These are phyloP conservation scores for Dissoconium aciculare DNA, from an alignment of 2,329 filamentous ascomycete species.

Conservation along the genomic window DNA sequence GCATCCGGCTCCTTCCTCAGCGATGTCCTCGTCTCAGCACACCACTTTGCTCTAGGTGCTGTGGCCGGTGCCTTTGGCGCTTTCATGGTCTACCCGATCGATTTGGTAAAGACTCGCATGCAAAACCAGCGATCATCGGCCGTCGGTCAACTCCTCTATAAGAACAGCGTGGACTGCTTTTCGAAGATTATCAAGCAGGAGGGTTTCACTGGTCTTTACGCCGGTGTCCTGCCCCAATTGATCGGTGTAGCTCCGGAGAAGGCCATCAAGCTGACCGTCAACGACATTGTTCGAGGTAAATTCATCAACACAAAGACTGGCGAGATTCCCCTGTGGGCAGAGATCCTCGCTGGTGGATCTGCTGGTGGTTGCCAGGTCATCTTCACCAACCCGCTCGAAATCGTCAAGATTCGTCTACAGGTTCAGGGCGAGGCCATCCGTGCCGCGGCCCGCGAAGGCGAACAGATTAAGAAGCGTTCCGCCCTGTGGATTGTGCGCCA, in stretches of 20 bases:
- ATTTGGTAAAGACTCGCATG: constrained; percentile 95
- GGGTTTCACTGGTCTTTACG: constrained; percentile 78
- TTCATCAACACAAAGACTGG: constrained; percentile 61
- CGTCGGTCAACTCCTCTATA: constrained; percentile 80
- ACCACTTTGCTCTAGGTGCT: constrained; percentile 82
- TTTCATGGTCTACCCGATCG: constrained; percentile 98
- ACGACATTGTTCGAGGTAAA: constrained; percentile 70
- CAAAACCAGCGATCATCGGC: constrained; percentile 82
- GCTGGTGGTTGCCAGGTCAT: constrained; percentile 94
- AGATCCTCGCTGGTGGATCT: constrained; percentile 74
- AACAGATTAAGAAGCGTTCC: constrained; percentile 70
- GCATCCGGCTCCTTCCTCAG: constrained; percentile 44
- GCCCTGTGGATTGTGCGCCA: constrained; percentile 97
- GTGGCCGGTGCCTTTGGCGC: constrained; percentile 91
- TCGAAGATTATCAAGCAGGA: constrained; percentile 88
- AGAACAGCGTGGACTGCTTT: constrained; percentile 93
- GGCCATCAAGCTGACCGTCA: constrained; percentile 97
- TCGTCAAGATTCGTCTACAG: constrained; percentile 97
- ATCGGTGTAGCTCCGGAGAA: constrained; percentile 98
- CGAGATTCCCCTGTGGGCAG: constrained; percentile 53
- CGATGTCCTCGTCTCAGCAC: constrained; percentile 57
- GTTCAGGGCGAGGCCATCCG: constrained; percentile 94
- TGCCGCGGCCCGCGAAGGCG: constrained; percentile 51
- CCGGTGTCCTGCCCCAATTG: constrained; percentile 84
- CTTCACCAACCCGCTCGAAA: constrained; percentile 95